Conservation (phyloP, 2,329 filamentous ascomycete species). For the Fusarium sp. region DNA sequence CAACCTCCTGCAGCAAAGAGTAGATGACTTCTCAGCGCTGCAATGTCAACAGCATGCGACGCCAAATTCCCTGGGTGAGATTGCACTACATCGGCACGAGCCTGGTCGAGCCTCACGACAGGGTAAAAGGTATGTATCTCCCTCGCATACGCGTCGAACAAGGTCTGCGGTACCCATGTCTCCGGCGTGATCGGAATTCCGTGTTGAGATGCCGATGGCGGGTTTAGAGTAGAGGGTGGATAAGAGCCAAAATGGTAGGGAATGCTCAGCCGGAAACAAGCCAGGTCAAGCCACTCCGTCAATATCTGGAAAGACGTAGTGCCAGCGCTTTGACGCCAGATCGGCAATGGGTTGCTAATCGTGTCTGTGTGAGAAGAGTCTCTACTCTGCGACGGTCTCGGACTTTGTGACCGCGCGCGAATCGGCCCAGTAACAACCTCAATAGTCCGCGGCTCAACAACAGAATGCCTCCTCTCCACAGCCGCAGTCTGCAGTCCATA, state of each 20-base stretch:
- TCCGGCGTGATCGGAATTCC: not conserved
- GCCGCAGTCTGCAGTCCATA: not conserved
- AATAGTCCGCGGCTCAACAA: not conserved
- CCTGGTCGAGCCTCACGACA: not conserved
- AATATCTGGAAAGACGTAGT: not conserved
- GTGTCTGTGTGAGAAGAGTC: slow-evolving; percentile 7
- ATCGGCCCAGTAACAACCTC: not conserved
- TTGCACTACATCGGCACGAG: not conserved
- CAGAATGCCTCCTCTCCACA: not conserved
- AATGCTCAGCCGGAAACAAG: slow-evolving; percentile 1
- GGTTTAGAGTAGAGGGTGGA: not conserved
- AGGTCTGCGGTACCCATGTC: not conserved
- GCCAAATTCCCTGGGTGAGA: not conserved
- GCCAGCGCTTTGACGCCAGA: not conserved
- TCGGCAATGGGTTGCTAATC: not conserved
- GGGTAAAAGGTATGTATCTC: not conserved
- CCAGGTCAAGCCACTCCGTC: not conserved
- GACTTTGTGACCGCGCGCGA: not conserved
- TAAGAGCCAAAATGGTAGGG: slow-evolving; percentile 9
- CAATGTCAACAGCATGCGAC: rapidly evolving
- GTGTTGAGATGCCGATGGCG: not conserved
- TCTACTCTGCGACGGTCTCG: not conserved
- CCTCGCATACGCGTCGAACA: not conserved
- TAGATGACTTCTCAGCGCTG: not conserved
- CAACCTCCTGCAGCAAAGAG: not conserved